Evolutionary conservation across 176 grass and related monocot species (phyloP), one percentile per base, ranked within the genome.

Genomic region (Cenchrus fungigraminus): DNA sequence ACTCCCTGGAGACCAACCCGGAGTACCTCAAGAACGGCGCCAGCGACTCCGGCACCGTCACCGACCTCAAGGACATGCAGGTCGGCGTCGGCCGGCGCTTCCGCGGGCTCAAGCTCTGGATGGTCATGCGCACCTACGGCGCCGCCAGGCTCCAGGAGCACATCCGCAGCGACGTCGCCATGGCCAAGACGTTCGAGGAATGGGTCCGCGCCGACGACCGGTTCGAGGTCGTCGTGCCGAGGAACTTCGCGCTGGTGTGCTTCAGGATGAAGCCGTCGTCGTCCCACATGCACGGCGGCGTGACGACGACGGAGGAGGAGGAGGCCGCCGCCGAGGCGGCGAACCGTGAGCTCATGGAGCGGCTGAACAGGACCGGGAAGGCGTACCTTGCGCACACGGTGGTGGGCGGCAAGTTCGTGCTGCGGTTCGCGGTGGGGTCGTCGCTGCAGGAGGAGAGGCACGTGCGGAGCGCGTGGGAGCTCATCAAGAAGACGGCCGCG

Each of bases 141-240:
- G 20, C 68, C 2, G 44, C 56, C 66, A 89, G 83, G 57, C 86
- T 92, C 0, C 87, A 86, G 61, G 47, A 87, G 66, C 91, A 89
- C 83, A 89, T 92, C 68, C 83, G 91, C 4, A 89, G 91, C 79
- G 91, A 92, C 74, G 91, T 92, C 49, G 75, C 79, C 76, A 92
- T 89, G 87, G 91, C 91, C 19, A 80, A 14, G 80, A 43, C 8
- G 49, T 92, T 92, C 54, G 91, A 92, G 76, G 84, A 47, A 8
- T 17, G 47, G 8, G 91, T 87, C 7, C 19, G 74, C 0, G 49
- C 60, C 29, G 91, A 89, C 22, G 34, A 54, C 11, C 1, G 75
- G 28, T 87, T 92, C 65, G 87, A 89, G 84, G 68, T 92, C 25
- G 79, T 87, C 0, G 68, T 64, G 3, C 85, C 82, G 0, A 63